Percentiles rank a stretch among this genome's conserved stretches.
Conservation (phyloP, 805 yeast genomes). For the Dipodascus albidus region DNA sequence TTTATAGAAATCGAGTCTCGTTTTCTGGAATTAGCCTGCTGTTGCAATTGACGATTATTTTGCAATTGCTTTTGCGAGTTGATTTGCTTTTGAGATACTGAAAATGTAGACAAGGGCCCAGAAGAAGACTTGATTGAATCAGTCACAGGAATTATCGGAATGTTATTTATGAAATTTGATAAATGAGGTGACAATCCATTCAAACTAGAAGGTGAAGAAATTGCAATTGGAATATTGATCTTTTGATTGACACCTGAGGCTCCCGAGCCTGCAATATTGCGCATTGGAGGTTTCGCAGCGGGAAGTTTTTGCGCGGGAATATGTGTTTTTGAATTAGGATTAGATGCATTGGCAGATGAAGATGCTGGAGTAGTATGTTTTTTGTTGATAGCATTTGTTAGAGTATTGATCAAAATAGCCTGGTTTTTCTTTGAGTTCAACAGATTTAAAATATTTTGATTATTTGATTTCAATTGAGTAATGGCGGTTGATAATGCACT, state of each 20-base stretch:
- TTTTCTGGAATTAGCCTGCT: neutral
- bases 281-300: neutral
- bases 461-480: neutral
- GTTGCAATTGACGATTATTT: neutral
- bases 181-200: neutral
- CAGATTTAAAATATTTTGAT: neutral
- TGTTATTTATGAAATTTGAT: neutral
- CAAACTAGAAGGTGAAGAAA: neutral
- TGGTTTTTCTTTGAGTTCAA: neutral
- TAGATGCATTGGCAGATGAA: neutral
- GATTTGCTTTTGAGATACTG: neutral
- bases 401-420: neutral
- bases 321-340: neutral
- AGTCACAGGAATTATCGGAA: neutral
- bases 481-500: neutral
- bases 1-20: neutral
- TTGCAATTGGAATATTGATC: neutral
- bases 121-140: neutral
- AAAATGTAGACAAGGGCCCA: neutral
- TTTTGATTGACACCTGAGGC: neutral
- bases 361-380: neutral
- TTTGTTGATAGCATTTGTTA: neutral
- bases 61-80: neutral
- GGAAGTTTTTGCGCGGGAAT: neutral
- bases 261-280: neutral